These are phyloP conservation scores for Eucalyptus cladocalyx DNA, from an alignment of 345 rosid species.

Conservation along the genomic window DNA sequence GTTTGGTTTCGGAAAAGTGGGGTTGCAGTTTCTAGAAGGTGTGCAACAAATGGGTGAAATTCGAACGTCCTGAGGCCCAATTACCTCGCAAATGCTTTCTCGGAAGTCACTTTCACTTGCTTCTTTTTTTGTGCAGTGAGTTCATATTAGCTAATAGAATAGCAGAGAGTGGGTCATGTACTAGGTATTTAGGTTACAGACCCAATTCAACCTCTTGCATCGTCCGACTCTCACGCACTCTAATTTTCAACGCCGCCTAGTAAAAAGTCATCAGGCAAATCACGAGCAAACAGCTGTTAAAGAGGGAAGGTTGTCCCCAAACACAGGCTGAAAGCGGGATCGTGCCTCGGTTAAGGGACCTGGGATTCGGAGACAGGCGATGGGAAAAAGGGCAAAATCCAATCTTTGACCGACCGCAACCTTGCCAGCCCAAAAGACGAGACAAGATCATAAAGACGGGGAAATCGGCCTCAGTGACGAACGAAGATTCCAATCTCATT, in stretches of 20 bases:
- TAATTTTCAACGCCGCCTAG: not conserved
- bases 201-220: too few species aligned
- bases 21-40: not conserved
- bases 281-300: not conserved
- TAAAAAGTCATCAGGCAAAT: not conserved
- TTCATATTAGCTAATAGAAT: not conserved
- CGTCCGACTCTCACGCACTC: not conserved
- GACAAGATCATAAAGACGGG: not conserved
- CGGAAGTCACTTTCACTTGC: not conserved
- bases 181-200: not conserved
- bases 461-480: not conserved
- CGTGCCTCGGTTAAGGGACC: conserved; percentile 5
- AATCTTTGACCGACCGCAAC: not conserved
- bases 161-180: not conserved
- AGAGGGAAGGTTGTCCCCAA: not conserved
- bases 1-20: not conserved
- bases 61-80: not conserved
- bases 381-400: not conserved
- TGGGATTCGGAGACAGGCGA: not conserved
- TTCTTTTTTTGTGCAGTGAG: not conserved
- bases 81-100: not conserved
- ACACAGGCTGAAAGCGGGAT: conserved; percentile 20
- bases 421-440: not conserved
- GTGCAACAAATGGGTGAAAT: not conserved
- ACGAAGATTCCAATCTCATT: not conserved